Evolutionary conservation across 1,284 basidiomycete species (phyloP), one percentile per base, ranked within the genome.

Genomic region (Rhodotorula sp.): DNA sequence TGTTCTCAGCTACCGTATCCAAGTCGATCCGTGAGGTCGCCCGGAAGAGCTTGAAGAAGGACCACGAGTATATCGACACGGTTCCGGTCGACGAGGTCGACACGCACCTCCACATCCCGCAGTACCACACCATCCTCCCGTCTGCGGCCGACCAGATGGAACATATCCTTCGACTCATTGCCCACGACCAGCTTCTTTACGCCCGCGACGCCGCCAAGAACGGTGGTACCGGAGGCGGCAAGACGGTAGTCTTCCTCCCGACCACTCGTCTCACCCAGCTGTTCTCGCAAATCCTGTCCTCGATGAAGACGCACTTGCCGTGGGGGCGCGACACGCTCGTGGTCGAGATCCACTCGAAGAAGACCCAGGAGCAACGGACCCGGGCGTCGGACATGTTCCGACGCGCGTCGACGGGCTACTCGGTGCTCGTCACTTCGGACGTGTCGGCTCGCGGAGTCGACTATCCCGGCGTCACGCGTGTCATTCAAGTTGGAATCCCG

Each of bases 401-500:
- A 62, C 78, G 79, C 5, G 87, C 90, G 75, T 84, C 80, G 31
- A 82, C 84, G 2, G 86, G 87, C 12, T 73, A 77, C 79, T 67
- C 72, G 48, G 72, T 80, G 48, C 74, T 80, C 26, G 77, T 83
- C 68, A 82, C 82, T 43, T 80, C 80, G 18, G 82, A 83, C 74
- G 82, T 83, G 47, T 81, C 80, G 31, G 82, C 82, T 3, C 79
- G 82, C 60, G 82, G 82, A 56, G 82, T 83, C 62, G 82, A 83
- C 76, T 83, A 83, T 87, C 23, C 85, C 84, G 88, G 88, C 34
- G 92, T 97, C 31, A 95, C 93, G 0, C 88, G 95, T 43, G 92
- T 98, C 67, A 92, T 99, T 77, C 95, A 98, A 81, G 83, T 99
- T 67, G 93, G 95, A 69, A 84, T 91, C 7, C 93, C 95, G 1